Base-by-base conservation (phyloP, 2,329 filamentous ascomycete genomes). In the Didymosphaeria variabile region DNA sequence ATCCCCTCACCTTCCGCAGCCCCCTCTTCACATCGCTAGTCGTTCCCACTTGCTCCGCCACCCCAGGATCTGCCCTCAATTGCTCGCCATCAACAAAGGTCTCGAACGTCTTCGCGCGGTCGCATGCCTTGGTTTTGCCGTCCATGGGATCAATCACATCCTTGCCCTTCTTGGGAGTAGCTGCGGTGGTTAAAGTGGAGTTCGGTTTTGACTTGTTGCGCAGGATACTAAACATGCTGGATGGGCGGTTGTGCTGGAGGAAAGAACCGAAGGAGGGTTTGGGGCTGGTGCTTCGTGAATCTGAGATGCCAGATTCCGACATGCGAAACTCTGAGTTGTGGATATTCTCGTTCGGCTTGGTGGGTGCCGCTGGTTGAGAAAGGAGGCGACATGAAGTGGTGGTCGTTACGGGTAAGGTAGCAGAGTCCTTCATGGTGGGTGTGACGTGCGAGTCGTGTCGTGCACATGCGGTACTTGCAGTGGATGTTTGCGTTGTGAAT, bases 21-120 rank as follows among this genome's bases (percentile, higher is more conserved):
- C 19, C 9, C 10, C 17, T 26, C 36, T 17, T n/a, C 13, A 31
- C 34, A 42, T 42, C 51, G 9, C 15, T 4, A 7, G 5, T 34
- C 15, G 21, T 3, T 17, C 36, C 21, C 12, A 54, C 17, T 13
- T 12, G 36, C 26, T 54, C 51, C 23, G 36, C 42, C 51, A 4
- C 23, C 5, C 36, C 36, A 1, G 21, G 9, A 29, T 54, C 36
- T 10, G 12, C 21, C 8, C 8, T 38, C 38, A 42, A 13, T 21
- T 31, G 26, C 5, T 15, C 21, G 7, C 21, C 26, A 9, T 54
- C 51, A 8, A 54, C 15, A 29, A 54, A 54, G 1, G 36, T 54
- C 34, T 54, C 51, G 15, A 54, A 54, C 23, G 51, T 54, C 23
- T 19, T 42, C 13, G 36, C 38, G 19, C 51, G 34, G 26, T 54